Conservation (phyloP, 1,139 yeast species). For the Hansenula sp. region DNA sequence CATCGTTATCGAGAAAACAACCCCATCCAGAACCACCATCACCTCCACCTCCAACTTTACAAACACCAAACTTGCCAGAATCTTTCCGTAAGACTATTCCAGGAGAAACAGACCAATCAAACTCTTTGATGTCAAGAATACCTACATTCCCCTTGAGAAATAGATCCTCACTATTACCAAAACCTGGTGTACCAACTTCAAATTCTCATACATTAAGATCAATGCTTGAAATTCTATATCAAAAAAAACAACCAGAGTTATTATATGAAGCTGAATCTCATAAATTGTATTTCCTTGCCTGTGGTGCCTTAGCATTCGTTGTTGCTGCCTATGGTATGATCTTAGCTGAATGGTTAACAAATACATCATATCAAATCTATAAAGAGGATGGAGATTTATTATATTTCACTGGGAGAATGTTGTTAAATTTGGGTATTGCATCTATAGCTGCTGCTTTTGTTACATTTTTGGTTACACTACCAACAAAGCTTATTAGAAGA, state of each 20-base stretch:
- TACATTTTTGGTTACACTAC: slow-evolving; percentile 43
- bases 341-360: slow-evolving; percentile 58
- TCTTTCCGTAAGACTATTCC: slow-evolving; percentile 41
- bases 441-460: slow-evolving; percentile 44
- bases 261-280: slow-evolving; percentile 85
- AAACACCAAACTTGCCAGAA: slow-evolving; percentile 8
- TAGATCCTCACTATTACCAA: slow-evolving; percentile 70
- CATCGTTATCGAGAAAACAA: slow-evolving; percentile 3
- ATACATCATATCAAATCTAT: slow-evolving; percentile 54
- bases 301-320: slow-evolving; percentile 66
- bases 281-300: slow-evolving; percentile 64
- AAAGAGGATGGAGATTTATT: slow-evolving; percentile 48
- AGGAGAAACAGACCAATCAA: slow-evolving; percentile 52
- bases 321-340: slow-evolving; percentile 64
- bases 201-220: slow-evolving; percentile 59
- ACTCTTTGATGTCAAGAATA: slow-evolving; percentile 43
- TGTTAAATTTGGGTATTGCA: slow-evolving; percentile 34
- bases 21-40: slow-evolving; percentile 2
- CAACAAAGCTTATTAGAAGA: slow-evolving; percentile 68
- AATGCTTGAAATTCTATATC: slow-evolving; percentile 56
- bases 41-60: slow-evolving; percentile 5
- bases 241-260: slow-evolving; percentile 62
- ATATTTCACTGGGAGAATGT: slow-evolving; percentile 35
- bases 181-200: slow-evolving; percentile 71
- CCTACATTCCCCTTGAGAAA: slow-evolving; percentile 67